These are phyloP conservation scores for Paxillus rubicundulus DNA, from an alignment of 768 basidiomycete genomes.

Conservation along the genomic window DNA sequence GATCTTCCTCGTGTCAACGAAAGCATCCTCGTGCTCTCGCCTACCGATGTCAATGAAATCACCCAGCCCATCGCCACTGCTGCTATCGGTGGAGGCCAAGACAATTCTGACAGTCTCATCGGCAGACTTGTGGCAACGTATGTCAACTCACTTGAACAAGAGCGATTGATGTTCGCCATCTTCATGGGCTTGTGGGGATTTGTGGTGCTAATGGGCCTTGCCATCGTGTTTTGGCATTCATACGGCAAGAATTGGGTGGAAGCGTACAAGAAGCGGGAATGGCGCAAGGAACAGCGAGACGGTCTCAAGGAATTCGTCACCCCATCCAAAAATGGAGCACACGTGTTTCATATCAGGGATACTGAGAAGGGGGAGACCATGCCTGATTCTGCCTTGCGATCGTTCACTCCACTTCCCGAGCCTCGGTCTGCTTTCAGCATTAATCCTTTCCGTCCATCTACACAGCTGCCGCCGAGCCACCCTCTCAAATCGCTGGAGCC, in stretches of 20 bases:
- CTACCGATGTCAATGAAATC: conserved; percentile 66
- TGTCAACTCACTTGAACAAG: conserved; percentile 67
- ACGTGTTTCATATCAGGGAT: conserved; percentile 18
- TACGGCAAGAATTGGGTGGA: conserved; percentile 51
- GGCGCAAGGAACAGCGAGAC: conserved; percentile 49
- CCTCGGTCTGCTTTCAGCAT: conserved; percentile 28
- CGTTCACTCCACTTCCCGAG: conserved; percentile 53
- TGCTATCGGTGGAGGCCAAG: conserved; percentile 61
- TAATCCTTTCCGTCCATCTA: conserved; percentile 40
- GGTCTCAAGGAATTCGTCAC: conserved; percentile 44
- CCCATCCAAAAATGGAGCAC: conserved; percentile 18
- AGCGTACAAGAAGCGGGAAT: conserved; percentile 46
- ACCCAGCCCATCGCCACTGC: conserved; percentile 80
- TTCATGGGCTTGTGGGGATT: conserved; percentile 83
- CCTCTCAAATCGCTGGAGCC: conserved; percentile 28
- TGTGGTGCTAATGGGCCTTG: conserved; percentile 78
- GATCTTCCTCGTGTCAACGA: conserved; percentile 77
- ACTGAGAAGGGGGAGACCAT: conserved; percentile 23
- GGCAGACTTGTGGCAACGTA: conserved; percentile 74
- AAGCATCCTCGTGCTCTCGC: conserved; percentile 74
- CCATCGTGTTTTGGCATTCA: conserved; percentile 70
- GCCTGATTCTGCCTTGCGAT: conserved; percentile 33
- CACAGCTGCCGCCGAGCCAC: conserved; percentile 26
- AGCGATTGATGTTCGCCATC: conserved; percentile 78
- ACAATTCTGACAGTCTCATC: conserved; percentile 59